A percentile compares a stretch with the other conserved stretches of the same genome.
phyloP scores from a whole-genome alignment of 306 rosid species.

The Nissolia schottii region DNA sequence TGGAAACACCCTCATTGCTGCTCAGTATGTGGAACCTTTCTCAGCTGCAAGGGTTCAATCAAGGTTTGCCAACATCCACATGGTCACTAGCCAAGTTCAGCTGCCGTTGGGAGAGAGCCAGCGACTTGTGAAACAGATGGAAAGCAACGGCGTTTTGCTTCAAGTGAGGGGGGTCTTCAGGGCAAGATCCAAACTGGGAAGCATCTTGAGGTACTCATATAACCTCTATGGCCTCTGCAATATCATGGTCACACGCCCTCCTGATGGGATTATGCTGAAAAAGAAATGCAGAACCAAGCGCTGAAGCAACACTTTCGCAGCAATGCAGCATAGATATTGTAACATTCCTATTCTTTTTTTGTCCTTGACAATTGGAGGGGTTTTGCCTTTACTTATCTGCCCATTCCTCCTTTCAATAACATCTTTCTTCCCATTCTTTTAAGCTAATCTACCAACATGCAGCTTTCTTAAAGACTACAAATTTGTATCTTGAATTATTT shows the following conservation, averaged over 20 bases:
- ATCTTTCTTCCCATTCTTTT: background rate
- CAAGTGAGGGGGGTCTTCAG: conserved; percentile 57
- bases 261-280: conserved; percentile 52
- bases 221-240: conserved; percentile 55
- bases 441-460: background rate
- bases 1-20: conserved; percentile 61
- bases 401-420: conserved; percentile 26
- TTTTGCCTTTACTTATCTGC: conserved; percentile 26
- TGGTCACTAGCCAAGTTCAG: conserved; percentile 72
- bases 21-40: conserved; percentile 67
- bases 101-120: conserved; percentile 50
- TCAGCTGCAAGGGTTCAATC: conserved; percentile 50
- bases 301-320: conserved; percentile 14
- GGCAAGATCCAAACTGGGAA: conserved; percentile 68
- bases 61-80: conserved; percentile 53
- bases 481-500: conserved; percentile 19
- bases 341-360: conserved; percentile 19
- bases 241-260: conserved; percentile 62
- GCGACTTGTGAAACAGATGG: conserved; percentile 56
- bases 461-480: conserved; percentile 5
- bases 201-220: conserved; percentile 63
- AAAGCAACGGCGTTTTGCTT: conserved; percentile 49
- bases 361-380: conserved; percentile 4
- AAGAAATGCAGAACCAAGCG: conserved; percentile 65
- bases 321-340: background rate